A percentile compares a stretch with the other conserved stretches of the same genome.
Evolutionary conservation across 164 flowering plant genomes (phyloP).

Genomic region (Liquidambar formosana): DNA sequence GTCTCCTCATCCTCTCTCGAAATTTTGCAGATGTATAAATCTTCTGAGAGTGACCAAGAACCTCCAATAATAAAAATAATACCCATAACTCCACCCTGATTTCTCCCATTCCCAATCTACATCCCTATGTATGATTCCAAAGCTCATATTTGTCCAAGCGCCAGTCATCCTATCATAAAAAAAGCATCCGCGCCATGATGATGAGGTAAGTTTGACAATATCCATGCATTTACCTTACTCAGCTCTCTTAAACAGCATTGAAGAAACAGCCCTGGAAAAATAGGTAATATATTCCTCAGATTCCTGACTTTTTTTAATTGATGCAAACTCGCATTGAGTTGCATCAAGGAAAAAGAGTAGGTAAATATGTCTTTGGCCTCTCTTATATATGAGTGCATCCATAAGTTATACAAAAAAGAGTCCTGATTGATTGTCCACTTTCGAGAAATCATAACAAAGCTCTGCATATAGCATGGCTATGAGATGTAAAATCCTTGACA

Average conservation of each 20-base stretch:
- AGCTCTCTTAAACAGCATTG: constrained; percentile 33
- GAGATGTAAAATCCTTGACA: no score
- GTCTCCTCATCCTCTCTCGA: constrained; percentile 66
- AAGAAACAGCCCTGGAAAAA: constrained; percentile 25
- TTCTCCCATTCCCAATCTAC: constrained; percentile 81
- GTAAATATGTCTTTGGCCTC: not conserved
- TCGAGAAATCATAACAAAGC: not conserved
- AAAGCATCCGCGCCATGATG: constrained; percentile 77
- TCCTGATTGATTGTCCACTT: not conserved
- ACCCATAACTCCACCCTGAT: constrained; percentile 66
- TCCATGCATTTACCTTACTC: constrained; percentile 62
- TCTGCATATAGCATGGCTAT: not conserved
- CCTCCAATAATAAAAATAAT: constrained; percentile 62
- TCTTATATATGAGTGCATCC: not conserved
- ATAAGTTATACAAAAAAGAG: not conserved
- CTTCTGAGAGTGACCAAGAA: constrained; percentile 65
- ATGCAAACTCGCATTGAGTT: not conserved
- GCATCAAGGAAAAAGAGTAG: not conserved
- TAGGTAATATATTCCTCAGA: not conserved
- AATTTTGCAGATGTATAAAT: constrained; percentile 57
- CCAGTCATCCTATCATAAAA: constrained; percentile 95
- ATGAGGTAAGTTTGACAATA: constrained; percentile 50
- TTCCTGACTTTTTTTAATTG: not conserved
- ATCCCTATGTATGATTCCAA: constrained; percentile 91
- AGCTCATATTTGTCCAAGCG: constrained; percentile 96